These are phyloP conservation scores for Iberis pinnata DNA, from an alignment of 345 rosid species.

Conservation along the genomic window DNA sequence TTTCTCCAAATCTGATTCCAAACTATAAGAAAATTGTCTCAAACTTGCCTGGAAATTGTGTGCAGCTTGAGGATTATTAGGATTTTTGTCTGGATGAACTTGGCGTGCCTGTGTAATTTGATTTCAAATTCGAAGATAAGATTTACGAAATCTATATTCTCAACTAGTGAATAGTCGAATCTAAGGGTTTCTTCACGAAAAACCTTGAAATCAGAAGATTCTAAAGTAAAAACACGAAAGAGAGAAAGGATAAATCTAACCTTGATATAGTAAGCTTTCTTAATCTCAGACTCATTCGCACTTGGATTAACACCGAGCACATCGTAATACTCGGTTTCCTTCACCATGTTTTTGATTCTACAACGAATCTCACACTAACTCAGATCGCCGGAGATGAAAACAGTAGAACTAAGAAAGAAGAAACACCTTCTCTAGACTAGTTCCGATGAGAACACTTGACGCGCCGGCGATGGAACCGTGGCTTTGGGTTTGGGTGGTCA, in stretches of 20 bases:
- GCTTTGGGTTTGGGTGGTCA: slow-evolving; percentile 8
- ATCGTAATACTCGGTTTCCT: slow-evolving; percentile 90
- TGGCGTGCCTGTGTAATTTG: slow-evolving; percentile 69
- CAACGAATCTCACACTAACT: background rate
- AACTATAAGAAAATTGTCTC: background rate
- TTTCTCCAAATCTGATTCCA: background rate
- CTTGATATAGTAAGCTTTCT: slow-evolving; percentile 94
- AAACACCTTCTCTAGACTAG: background rate
- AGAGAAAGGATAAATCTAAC: slow-evolving; percentile 26
- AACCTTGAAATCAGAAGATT: no score
- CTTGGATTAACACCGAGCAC: slow-evolving; percentile 86
- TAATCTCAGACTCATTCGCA: slow-evolving; percentile 89
- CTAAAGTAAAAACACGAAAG: background rate
- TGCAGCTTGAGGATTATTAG: slow-evolving; percentile 84
- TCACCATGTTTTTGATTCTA: slow-evolving; percentile 51
- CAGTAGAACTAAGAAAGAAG: background rate
- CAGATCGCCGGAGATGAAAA: slow-evolving; percentile 13
- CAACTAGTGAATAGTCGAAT: no score
- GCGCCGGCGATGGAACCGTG: slow-evolving; percentile 15
- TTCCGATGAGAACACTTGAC: slow-evolving; percentile 12
- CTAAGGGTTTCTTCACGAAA: no score
- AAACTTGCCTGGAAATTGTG: slow-evolving; percentile 78
- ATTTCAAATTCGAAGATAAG: no score
- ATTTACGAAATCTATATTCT: no score
- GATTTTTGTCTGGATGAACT: slow-evolving; percentile 97